Conservation (phyloP, 257 asterid species). For the Cinchona pubescens region DNA sequence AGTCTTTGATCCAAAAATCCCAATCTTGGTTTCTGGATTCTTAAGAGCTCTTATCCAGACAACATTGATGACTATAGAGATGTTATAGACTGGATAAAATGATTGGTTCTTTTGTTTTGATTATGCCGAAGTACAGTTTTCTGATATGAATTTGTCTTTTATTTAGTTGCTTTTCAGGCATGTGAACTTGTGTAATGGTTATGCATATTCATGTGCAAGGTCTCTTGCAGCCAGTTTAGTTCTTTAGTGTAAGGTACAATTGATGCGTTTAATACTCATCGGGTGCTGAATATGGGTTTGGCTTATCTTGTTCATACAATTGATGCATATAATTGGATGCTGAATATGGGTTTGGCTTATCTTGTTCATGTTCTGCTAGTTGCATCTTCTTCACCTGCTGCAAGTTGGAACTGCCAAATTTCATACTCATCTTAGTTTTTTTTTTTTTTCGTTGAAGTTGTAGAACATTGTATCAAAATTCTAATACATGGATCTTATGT, state of each 20-base stretch:
- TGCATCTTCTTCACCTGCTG: neutral
- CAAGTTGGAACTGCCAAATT: neutral
- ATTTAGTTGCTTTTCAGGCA: neutral
- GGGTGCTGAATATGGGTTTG: neutral
- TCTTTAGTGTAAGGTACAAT: neutral
- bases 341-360: neutral
- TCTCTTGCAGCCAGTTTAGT: neutral
- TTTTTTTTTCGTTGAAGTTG: neutral
- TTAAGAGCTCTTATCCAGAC: neutral
- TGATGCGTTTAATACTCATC: neutral
- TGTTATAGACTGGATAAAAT: neutral
- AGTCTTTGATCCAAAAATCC: neutral
- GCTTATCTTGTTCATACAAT: neutral
- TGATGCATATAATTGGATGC: neutral
- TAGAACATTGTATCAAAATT: neutral
- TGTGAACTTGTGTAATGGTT: neutral
- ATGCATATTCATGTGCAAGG: neutral
- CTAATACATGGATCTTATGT: neutral
- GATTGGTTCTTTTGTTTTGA: neutral
- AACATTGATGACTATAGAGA: neutral
- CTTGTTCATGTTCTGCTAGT: neutral
- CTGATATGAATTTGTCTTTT: neutral
- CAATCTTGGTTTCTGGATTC: neutral
- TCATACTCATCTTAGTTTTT: neutral
- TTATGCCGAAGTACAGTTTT: neutral